phyloP scores from a whole-genome alignment of 768 basidiomycete species.

The Grammothele lineata region DNA sequence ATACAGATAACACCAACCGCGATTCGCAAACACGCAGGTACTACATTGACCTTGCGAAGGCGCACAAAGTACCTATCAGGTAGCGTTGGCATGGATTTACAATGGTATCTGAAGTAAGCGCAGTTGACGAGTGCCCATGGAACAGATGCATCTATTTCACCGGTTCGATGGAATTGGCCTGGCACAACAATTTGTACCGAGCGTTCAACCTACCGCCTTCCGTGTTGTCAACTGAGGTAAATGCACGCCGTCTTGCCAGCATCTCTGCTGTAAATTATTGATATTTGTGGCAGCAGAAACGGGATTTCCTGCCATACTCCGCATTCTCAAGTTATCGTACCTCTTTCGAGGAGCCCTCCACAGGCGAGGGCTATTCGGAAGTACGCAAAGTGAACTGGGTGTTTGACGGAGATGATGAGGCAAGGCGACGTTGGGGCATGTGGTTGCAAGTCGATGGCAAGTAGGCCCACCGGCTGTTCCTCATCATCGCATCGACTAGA shows the following conservation, averaged over 20 bases:
- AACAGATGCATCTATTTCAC: slow-evolving; percentile 71
- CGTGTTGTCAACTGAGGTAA: too few species aligned
- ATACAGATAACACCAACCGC: slow-evolving; percentile 91
- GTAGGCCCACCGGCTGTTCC: slow-evolving; percentile 21
- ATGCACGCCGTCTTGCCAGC: slow-evolving; percentile 28
- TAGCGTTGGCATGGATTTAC: slow-evolving; percentile 21
- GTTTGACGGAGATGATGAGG: slow-evolving; percentile 73
- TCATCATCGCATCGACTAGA: too few species aligned
- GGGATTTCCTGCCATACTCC: slow-evolving; percentile 52
- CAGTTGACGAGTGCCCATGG: neutral
- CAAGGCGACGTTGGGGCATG: slow-evolving; percentile 70
- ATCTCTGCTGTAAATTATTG: slow-evolving; percentile 2
- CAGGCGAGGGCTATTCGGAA: slow-evolving; percentile 72
- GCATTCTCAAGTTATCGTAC: slow-evolving; percentile 57
- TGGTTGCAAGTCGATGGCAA: slow-evolving; percentile 82
- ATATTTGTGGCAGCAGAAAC: slow-evolving; percentile 29
- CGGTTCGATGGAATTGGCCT: slow-evolving; percentile 75
- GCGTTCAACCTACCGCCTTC: slow-evolving; percentile 59
- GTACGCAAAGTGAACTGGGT: slow-evolving; percentile 76
- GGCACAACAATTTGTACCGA: slow-evolving; percentile 93
- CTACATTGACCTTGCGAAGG: slow-evolving; percentile 68
- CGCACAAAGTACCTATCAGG: slow-evolving; percentile 53
- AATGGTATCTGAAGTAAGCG: too few species aligned
- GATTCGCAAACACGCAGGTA: slow-evolving; percentile 60
- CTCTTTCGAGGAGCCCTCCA: slow-evolving; percentile 61